phyloP scores from a whole-genome alignment of 768 basidiomycete genomes.

The Strobilomyces echinocephalus region DNA sequence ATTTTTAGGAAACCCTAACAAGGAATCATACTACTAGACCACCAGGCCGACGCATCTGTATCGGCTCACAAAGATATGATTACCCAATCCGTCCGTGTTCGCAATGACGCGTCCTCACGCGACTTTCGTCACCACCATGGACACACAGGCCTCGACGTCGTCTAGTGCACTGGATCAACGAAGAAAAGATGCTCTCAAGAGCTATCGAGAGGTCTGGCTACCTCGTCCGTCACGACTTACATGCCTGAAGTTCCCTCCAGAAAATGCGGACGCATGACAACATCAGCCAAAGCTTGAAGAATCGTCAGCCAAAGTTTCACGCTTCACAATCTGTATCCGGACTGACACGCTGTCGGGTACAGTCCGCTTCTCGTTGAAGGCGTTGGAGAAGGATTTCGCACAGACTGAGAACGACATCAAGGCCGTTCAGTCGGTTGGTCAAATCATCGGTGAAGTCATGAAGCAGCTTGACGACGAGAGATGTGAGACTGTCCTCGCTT shows the following conservation, averaged over 20 bases:
- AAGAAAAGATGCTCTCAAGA: constrained; percentile 67
- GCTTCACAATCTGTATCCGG: not conserved
- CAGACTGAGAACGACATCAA: constrained; percentile 99
- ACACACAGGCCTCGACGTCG: constrained; percentile 43
- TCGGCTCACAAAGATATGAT: not conserved
- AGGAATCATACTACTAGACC: constrained; percentile 55
- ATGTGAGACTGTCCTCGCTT: constrained; percentile 51
- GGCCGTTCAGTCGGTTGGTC: constrained; percentile 96
- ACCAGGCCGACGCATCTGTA: constrained; percentile 36
- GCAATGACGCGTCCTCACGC: constrained; percentile 27
- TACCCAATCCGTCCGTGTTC: not conserved
- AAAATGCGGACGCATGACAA: constrained; percentile 93
- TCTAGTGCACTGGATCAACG: constrained; percentile 64
- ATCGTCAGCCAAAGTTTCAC: constrained; percentile 49
- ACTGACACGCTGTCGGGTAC: not conserved
- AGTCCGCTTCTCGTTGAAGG: constrained; percentile 92
- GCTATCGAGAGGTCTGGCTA: constrained; percentile 62
- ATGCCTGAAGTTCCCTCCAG: constrained; percentile 38
- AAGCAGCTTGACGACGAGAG: constrained; percentile 97
- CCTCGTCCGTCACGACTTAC: not conserved
- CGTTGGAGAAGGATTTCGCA: constrained; percentile 81
- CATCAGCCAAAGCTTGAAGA: constrained; percentile 85
- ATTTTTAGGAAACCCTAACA: constrained; percentile 41
- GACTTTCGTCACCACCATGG: constrained; percentile 21
- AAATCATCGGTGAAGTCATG: constrained; percentile 98